Conservation (phyloP, 441 rosid species). For the Bruguiera hainesii region DNA sequence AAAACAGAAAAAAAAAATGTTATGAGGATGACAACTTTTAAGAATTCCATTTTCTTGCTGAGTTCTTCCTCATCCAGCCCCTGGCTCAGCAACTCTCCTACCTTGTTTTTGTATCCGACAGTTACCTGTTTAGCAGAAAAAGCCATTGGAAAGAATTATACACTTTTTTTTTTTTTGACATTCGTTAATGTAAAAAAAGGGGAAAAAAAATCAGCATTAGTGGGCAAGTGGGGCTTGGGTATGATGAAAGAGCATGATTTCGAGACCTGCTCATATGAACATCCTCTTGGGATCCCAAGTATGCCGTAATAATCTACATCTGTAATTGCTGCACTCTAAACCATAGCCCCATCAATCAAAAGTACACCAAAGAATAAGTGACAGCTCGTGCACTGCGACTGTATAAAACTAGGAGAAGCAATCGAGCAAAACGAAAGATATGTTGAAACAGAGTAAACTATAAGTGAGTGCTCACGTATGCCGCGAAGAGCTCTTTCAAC, state of each 20-base stretch:
- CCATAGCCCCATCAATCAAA: slow-evolving; percentile 26
- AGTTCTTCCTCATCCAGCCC: slow-evolving; percentile 54
- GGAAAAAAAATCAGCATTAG: too few species aligned
- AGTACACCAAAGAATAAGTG: neutral
- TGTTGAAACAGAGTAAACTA: neutral
- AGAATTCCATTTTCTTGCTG: slow-evolving; percentile 37
- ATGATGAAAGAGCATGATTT: too few species aligned
- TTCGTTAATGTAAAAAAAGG: neutral
- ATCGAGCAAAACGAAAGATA: neutral
- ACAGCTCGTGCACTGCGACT: too few species aligned
- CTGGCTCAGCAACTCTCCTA: slow-evolving; percentile 45
- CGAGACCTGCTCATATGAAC: slow-evolving; percentile 56
- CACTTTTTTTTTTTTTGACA: too few species aligned
- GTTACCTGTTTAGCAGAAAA: slow-evolving; percentile 35
- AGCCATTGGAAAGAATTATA: neutral
- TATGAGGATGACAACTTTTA: slow-evolving; percentile 38
- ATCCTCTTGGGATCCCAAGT: slow-evolving; percentile 57
- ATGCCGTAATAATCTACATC: slow-evolving; percentile 76
- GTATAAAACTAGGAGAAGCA: too few species aligned
- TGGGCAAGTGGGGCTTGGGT: neutral
- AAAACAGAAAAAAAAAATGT: neutral
- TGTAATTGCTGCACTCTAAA: slow-evolving; percentile 79
- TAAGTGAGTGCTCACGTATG: slow-evolving; percentile 40
- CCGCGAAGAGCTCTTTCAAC: slow-evolving; percentile 86
- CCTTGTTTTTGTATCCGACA: slow-evolving; percentile 45